Evolutionary conservation across 2,329 filamentous ascomycete genomes (phyloP).

Genomic region (Fusarium sp.): DNA sequence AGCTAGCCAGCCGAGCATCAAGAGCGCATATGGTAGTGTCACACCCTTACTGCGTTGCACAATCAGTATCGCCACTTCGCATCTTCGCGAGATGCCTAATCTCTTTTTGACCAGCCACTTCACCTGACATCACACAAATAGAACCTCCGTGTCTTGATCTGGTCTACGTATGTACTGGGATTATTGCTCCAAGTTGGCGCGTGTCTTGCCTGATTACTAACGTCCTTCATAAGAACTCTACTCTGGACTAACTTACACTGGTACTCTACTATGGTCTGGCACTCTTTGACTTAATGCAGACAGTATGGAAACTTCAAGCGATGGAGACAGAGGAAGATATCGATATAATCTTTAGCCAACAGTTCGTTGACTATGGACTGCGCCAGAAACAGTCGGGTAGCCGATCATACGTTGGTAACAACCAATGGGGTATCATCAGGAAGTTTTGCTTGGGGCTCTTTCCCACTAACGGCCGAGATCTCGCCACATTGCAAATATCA

Average conservation of each 20-base stretch:
- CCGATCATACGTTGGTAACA: no score
- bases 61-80: not conserved
- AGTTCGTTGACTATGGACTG: not conserved
- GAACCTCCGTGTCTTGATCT: not conserved
- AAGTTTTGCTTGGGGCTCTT: no score
- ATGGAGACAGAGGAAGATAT: not conserved
- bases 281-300: not conserved
- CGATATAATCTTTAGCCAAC: not conserved
- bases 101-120: not conserved
- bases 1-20: rapidly evolving
- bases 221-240: not conserved
- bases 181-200: no score
- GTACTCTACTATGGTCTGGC: not conserved
- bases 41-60: not conserved
- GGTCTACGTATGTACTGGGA: not conserved
- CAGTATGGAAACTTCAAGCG: not conserved
- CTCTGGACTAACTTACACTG: rapidly evolving
- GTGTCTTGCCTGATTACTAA: no score
- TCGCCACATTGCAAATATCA: no score
- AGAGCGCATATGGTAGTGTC: not conserved
- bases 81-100: not conserved
- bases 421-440: no score
- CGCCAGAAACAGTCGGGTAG: no score
- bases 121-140: not conserved
- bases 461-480: no score